Evolutionary conservation across 1,284 basidiomycete genomes (phyloP), one percentile per base, ranked within the genome.

Genomic region (Tausonia pullulans): DNA sequence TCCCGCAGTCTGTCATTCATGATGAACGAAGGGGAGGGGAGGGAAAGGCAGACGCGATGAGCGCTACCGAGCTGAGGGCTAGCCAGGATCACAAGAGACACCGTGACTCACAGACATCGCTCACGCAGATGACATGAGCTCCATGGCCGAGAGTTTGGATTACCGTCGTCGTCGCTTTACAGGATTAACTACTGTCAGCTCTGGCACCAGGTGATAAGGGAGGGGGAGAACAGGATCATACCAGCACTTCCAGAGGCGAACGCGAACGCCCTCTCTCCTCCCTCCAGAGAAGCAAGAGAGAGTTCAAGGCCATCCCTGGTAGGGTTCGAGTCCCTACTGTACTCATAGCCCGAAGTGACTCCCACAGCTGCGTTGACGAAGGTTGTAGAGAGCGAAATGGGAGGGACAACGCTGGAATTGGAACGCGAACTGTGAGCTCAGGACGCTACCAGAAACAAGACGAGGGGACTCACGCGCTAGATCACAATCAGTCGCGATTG

Each of bases 241-340:
- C 89, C 85, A 0, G 94, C 85, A 0, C 86, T 90, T 0, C 94
- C 94, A 0, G 87, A 90, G 0, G 89, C 78, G 72, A 95, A 96
- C 0, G 90, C 86, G 1, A 97, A 78, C 1, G 83, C 87, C 45
- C 86, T 76, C 0, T 81, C 79, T 6, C 87, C 89, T 0, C 79
- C 76, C 72, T 93, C 90, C 40, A 93, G 74, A 0, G 87, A 81
- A 0, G 88, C 86, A 1, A 94, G 81, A 10, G 76, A 70, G 1
- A 66, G 70, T 74, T 97, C 92, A 0, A 96, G 78, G 0, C 85
- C 86, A 56, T 86, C 80, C 1, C 92, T 81, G 72, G 94, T 97
- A 0, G 94, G 94, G 77, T 98, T 98, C 41, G 83, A 84, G 0
- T 88, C 88, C 40, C 94, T 84, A 4, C 90, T 87, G 77, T 98